These are phyloP conservation scores for Quercus cerris DNA, from an alignment of 306 rosid genomes.

Conservation along the genomic window DNA sequence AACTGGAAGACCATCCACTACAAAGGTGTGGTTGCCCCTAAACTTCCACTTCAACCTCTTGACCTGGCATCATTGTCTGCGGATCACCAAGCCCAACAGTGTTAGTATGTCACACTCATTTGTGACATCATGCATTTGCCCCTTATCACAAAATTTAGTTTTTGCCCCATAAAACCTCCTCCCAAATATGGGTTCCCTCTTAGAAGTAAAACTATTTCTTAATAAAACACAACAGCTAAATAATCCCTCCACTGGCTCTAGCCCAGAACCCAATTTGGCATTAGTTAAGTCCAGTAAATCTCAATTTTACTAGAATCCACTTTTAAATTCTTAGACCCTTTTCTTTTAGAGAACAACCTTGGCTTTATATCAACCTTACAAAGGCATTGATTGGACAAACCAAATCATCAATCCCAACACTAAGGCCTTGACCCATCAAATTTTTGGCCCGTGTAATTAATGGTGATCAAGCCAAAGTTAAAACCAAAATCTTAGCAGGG, in stretches of 20 bases:
- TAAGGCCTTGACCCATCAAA: constrained; percentile 36
- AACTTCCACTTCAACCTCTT: constrained; percentile 84
- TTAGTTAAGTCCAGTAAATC: constrained; percentile 61
- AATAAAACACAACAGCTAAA: constrained; percentile 51
- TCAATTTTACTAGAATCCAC: constrained; percentile 50
- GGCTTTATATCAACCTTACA: too few species aligned
- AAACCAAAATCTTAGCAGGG: too few species aligned
- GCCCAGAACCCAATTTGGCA: constrained; percentile 77
- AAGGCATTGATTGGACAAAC: too few species aligned
- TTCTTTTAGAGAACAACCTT: too few species aligned
- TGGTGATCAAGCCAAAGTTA: constrained; percentile 40
- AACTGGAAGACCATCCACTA: constrained; percentile 73
- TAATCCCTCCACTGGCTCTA: constrained; percentile 74
- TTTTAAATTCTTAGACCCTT: constrained; percentile 60
- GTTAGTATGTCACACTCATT: constrained; percentile 57
- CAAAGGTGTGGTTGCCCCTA: constrained; percentile 68
- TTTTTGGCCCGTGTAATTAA: constrained; percentile 70
- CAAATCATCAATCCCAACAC: too few species aligned
- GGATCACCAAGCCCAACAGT: constrained; percentile 61
- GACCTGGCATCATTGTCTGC: constrained; percentile 62
- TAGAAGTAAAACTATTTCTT: constrained; percentile 54
- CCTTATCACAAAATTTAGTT: constrained; percentile 67
- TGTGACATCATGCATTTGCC: constrained; percentile 53
- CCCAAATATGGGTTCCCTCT: constrained; percentile 66
- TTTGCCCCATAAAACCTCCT: constrained; percentile 56